Base-by-base conservation (phyloP, 768 basidiomycete genomes). In the Auricularia heimuer region DNA sequence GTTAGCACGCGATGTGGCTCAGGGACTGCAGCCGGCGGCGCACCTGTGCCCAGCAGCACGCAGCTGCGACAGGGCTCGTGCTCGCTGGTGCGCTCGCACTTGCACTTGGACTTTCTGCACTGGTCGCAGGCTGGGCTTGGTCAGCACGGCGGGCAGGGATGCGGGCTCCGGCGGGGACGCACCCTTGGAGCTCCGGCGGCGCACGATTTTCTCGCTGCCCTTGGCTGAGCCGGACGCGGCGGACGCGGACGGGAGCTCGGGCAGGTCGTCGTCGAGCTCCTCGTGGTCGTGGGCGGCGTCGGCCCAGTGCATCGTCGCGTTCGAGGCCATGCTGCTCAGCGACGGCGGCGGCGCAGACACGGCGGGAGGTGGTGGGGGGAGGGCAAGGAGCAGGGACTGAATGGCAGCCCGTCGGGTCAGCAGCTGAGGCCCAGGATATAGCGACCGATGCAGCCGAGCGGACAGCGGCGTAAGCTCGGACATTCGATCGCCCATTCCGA, bases 91-190 rank as follows among this genome's bases (percentile, higher is more conserved):
- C 89, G 85, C 75, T 92, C 92, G 74, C 92, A 93, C 76, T 92
- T 92, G 67, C 70, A 69, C 64, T 92, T 94, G 6, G 88, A 88
- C 75, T 93, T 93, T 64, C 91, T 83, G 74, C 92, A 93, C 71
- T 92, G 90, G 75, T 93, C 91, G 76, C 91, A 94, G 29, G 92
- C 90, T 71, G 44, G 21, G 44, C 63, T 54, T 21, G 62, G 18
- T 54, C 33, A 58, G 63, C 60, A 39, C 16, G 7, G 34, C 42
- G 61, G 8, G 29, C n/a, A 36, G 36, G 33, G 36, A 35, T 39
- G 61, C 58, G 36, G 61, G 45, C 34, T 37, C 24, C 6, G 11
- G 4, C 56, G 63, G 56, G 44, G 35, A 44, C 36, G 56, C 54
- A 67, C 66, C 66, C 54, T 65, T 67, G 3, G 64, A 65, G 58